These are phyloP conservation scores for Arachis hypogaea DNA, from an alignment of 306 rosid genomes.

Conservation along the genomic window DNA sequence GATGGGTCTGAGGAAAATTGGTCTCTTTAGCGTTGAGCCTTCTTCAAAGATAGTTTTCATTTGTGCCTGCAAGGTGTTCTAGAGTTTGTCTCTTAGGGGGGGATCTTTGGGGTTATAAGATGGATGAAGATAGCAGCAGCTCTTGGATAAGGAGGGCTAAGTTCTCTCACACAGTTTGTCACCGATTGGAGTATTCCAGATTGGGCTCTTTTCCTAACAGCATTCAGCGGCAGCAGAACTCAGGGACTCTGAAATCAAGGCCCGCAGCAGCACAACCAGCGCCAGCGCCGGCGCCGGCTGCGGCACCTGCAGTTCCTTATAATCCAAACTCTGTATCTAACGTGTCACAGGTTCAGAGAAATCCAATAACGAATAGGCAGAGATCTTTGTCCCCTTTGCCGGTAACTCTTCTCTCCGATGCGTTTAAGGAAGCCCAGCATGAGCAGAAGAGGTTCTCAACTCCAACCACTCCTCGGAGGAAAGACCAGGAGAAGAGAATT, in stretches of 20 bases:
- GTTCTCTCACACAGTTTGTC: constrained; percentile 82
- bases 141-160: constrained; percentile 93
- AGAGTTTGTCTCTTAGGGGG: constrained; percentile 8
- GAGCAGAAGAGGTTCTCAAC: constrained; percentile 73
- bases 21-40: constrained; percentile 42
- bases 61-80: constrained; percentile 23
- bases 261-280: constrained; percentile 21
- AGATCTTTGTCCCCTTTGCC: constrained; percentile 88
- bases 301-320: neutral
- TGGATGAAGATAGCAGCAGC: constrained; percentile 62
- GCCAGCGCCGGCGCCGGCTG: no score
- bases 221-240: constrained; percentile 38
- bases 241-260: constrained; percentile 56
- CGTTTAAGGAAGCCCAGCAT: constrained; percentile 70
- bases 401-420: constrained; percentile 48
- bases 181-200: constrained; percentile 72
- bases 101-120: constrained; percentile 37
- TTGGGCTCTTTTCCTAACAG: constrained; percentile 45
- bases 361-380: constrained; percentile 51
- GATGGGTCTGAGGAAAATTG: constrained; percentile 49
- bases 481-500: constrained; percentile 53
- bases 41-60: constrained; percentile 26
- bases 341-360: constrained; percentile 40
- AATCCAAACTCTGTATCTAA: constrained; percentile 18
- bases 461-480: constrained; percentile 58